These are phyloP conservation scores for Ascoidea tarda DNA, from an alignment of 805 yeast genomes.

Conservation along the genomic window DNA sequence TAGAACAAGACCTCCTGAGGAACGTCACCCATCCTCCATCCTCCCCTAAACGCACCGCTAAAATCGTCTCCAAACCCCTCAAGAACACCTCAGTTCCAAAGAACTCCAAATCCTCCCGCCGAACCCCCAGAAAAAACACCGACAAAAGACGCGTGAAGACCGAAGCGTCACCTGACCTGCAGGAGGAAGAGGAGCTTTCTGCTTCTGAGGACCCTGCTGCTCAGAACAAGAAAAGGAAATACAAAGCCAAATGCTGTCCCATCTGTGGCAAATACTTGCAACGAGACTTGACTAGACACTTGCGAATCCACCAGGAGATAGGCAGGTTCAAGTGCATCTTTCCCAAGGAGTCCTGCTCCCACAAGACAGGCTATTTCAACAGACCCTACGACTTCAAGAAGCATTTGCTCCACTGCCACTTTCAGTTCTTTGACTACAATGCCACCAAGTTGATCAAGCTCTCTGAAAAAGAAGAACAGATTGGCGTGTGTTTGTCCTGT, in stretches of 20 bases:
- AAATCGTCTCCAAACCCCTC: too few species aligned
- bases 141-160: too few species aligned
- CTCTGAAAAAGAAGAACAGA: conserved; percentile 33
- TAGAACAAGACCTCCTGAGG: too few species aligned
- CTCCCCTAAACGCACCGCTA: too few species aligned
- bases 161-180: too few species aligned
- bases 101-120: too few species aligned
- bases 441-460: conserved; percentile 33
- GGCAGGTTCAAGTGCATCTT: conserved; percentile 45
- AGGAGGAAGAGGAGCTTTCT: too few species aligned
- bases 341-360: conserved; percentile 40
- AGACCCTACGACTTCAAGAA: conserved; percentile 58
- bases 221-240: neutral
- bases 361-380: conserved; percentile 48
- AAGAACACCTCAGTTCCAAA: too few species aligned
- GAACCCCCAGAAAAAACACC: too few species aligned
- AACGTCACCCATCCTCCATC: too few species aligned
- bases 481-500: conserved; percentile 38
- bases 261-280: conserved; percentile 39
- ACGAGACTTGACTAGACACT: conserved; percentile 48
- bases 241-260: conserved; percentile 20
- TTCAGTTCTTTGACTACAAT: conserved; percentile 32
- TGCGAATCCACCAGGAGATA: conserved; percentile 44
- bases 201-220: neutral
- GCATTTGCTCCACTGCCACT: conserved; percentile 47